phyloP scores from a whole-genome alignment of 2,329 filamentous ascomycete species.

The Cyphellophora attinorum region DNA sequence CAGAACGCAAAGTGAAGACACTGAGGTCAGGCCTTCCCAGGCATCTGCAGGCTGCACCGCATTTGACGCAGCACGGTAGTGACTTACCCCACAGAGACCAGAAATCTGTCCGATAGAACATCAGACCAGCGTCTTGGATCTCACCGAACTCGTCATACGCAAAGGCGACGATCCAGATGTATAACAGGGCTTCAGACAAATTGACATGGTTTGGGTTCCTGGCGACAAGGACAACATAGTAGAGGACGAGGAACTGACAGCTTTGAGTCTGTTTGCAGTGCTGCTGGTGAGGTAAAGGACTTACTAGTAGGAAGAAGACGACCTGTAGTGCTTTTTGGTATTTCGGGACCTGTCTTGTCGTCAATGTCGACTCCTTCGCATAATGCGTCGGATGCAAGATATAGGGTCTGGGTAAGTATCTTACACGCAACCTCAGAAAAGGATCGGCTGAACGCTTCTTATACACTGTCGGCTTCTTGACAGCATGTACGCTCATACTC shows the following conservation, averaged over 20 bases:
- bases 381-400: too few relatives aligned
- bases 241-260: conserved; percentile 65
- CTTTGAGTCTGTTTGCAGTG: too few relatives aligned
- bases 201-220: conserved; percentile 59
- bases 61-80: too few relatives aligned
- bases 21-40: too few relatives aligned
- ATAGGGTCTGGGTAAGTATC: too few relatives aligned
- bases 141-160: conserved; percentile 80
- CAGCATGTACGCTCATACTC: conserved; percentile 59
- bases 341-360: conserved; percentile 70
- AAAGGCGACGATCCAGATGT: conserved; percentile 80
- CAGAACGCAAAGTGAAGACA: too few relatives aligned
- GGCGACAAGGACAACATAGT: conserved; percentile 77
- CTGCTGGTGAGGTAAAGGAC: too few relatives aligned
- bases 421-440: conserved; percentile 59
- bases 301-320: conserved; percentile 56
- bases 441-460: conserved; percentile 58
- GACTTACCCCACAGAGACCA: conserved; percentile 74
- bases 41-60: too few relatives aligned
- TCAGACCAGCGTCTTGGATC: conserved; percentile 73
- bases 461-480: conserved; percentile 69
- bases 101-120: conserved; percentile 76
- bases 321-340: conserved; percentile 82
- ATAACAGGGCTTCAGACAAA: conserved; percentile 60
- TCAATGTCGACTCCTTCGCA: too few relatives aligned